Evolutionary conservation across 83 land plant species (phyloP).

Genomic region (Larix sibirica): DNA sequence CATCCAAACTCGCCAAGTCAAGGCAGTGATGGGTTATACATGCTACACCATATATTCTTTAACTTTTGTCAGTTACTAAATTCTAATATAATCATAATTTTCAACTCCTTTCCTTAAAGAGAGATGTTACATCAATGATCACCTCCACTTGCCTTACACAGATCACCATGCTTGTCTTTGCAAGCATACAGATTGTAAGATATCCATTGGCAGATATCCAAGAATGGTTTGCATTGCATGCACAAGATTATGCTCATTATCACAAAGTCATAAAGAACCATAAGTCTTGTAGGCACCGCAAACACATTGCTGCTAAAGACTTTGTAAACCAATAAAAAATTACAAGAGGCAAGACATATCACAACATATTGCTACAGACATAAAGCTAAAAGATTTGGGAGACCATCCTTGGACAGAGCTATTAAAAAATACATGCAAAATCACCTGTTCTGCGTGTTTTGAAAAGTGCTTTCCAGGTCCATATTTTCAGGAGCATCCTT

Average conservation of each 20-base stretch:
- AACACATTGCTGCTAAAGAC: not conserved
- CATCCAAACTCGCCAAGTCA: too few species aligned
- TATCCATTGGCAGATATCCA: not conserved
- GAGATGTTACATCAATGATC: too few species aligned
- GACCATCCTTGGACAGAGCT: not conserved
- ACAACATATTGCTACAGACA: not conserved
- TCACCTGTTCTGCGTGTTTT: conserved; percentile 75
- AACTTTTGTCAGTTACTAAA: too few species aligned
- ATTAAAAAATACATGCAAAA: not conserved
- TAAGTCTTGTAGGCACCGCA: not conserved
- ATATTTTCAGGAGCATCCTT: conserved; percentile 68
- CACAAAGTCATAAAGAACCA: not conserved
- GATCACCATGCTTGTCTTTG: too few species aligned
- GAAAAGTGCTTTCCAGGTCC: conserved; percentile 71
- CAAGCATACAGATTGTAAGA: too few species aligned
- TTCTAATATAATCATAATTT: too few species aligned
- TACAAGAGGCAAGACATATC: not conserved
- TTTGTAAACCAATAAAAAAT: not conserved
- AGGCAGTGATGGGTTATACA: too few species aligned
- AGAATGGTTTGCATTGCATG: not conserved
- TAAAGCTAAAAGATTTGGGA: not conserved
- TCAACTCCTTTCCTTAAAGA: too few species aligned
- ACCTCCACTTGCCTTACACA: too few species aligned
- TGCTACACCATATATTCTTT: too few species aligned
- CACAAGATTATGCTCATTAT: not conserved